Evolutionary conservation across 1,284 basidiomycete species (phyloP).

Genomic region (Cryptococcus floricola): DNA sequence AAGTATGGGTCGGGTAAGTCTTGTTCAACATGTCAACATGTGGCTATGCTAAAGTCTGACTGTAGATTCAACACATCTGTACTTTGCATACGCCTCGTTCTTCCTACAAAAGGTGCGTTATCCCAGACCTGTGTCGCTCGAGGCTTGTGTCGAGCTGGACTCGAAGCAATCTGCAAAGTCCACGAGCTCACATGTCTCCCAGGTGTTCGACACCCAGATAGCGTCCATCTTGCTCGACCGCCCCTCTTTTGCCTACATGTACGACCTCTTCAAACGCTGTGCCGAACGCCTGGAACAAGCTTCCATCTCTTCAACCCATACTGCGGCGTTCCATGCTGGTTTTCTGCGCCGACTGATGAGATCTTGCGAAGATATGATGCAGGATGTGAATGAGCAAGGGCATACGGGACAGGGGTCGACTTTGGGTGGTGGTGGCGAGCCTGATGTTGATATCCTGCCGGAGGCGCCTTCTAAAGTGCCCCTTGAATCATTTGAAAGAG

Average conservation of each 20-base stretch:
- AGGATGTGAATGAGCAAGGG: too few species aligned
- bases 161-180: too few species aligned
- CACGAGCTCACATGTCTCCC: not conserved
- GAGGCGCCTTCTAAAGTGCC: too few species aligned
- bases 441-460: too few species aligned
- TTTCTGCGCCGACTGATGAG: not conserved
- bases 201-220: constrained; percentile 10
- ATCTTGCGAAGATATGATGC: too few species aligned
- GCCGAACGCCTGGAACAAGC: constrained; percentile 5
- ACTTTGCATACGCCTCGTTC: constrained; percentile 14
- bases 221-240: constrained; percentile 9
- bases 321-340: constrained; percentile 6
- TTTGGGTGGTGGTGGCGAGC: too few species aligned
- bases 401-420: too few species aligned
- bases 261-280: constrained; percentile 3
- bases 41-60: not conserved
- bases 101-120: constrained; percentile 10
- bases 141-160: too few species aligned
- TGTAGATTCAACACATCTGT: constrained; percentile 11
- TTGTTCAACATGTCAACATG: too few species aligned
- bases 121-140: too few species aligned
- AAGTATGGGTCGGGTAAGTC: not conserved
- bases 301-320: constrained; percentile 1
- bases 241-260: constrained; percentile 4
- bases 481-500: too few species aligned